Conservation (phyloP, 331 rosid species). For the Pyracantha coccinea region DNA sequence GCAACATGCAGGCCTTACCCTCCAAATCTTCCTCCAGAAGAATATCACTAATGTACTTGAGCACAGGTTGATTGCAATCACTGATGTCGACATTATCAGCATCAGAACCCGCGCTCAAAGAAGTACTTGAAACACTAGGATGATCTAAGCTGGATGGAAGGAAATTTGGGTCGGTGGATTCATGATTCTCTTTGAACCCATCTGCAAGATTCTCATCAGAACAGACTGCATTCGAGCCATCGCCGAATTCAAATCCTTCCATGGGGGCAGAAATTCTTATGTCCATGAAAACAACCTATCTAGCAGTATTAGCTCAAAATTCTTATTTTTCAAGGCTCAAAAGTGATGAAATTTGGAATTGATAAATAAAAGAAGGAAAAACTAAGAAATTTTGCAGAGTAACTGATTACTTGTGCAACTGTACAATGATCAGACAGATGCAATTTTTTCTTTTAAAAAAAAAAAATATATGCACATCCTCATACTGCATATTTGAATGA, state of each 20-base stretch:
- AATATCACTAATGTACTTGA: conserved; percentile 61
- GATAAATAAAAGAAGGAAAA: background rate
- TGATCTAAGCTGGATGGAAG: conserved; percentile 9
- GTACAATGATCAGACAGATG: background rate
- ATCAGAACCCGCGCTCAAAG: conserved; percentile 28
- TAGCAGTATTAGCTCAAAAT: background rate
- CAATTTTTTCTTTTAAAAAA: background rate
- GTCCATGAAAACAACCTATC: background rate
- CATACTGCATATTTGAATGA: background rate
- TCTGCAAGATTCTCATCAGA: background rate
- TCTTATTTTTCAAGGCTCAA: background rate
- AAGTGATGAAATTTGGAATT: background rate
- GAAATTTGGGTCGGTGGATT: background rate
- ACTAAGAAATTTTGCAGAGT: background rate
- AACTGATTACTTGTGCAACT: background rate
- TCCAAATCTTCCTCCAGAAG: conserved; percentile 61
- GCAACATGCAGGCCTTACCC: conserved; percentile 50
- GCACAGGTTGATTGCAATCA: conserved; percentile 33
- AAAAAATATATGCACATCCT: background rate
- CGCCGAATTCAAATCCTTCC: background rate
- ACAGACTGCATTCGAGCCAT: background rate
- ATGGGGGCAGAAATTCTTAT: background rate
- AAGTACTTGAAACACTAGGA: conserved; percentile 23
- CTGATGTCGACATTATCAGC: conserved; percentile 19
- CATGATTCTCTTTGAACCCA: background rate